Conservation (phyloP, 148 eudicot species). For the Nepenthes gracilis region DNA sequence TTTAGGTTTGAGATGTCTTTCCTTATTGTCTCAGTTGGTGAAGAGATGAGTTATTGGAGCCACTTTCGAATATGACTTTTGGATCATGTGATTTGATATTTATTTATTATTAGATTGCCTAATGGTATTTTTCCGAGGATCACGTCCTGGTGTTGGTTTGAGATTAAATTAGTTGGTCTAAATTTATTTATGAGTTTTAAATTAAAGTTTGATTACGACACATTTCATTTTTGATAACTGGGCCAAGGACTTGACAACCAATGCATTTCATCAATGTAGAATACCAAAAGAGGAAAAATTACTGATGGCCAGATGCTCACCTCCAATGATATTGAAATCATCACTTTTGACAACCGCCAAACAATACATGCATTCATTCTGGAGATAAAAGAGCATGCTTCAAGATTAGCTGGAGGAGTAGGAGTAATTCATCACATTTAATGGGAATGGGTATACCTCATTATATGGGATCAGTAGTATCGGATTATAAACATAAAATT, state of each 20-base stretch:
- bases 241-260: constrained; percentile 1
- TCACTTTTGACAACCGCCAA: constrained; percentile 62
- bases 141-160: too few relatives aligned
- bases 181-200: too few relatives aligned
- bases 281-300: background rate
- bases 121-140: too few relatives aligned
- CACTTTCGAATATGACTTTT: too few relatives aligned
- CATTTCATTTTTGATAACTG: too few relatives aligned
- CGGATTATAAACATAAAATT: constrained; percentile 32
- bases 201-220: too few relatives aligned
- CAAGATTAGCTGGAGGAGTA: background rate
- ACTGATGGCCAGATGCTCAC: constrained; percentile 8
- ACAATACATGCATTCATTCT: constrained; percentile 45
- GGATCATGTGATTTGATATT: too few relatives aligned
- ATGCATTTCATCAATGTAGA: background rate
- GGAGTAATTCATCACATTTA: background rate
- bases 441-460: constrained; percentile 17
- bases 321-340: constrained; percentile 38
- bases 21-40: too few relatives aligned
- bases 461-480: constrained; percentile 14
- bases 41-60: too few relatives aligned
- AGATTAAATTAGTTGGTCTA: too few relatives aligned
- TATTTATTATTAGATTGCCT: too few relatives aligned
- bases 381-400: constrained; percentile 7
- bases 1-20: too few relatives aligned